Base-by-base conservation (phyloP, 257 asterid genomes). In the Nyctanthes arbortristis region DNA sequence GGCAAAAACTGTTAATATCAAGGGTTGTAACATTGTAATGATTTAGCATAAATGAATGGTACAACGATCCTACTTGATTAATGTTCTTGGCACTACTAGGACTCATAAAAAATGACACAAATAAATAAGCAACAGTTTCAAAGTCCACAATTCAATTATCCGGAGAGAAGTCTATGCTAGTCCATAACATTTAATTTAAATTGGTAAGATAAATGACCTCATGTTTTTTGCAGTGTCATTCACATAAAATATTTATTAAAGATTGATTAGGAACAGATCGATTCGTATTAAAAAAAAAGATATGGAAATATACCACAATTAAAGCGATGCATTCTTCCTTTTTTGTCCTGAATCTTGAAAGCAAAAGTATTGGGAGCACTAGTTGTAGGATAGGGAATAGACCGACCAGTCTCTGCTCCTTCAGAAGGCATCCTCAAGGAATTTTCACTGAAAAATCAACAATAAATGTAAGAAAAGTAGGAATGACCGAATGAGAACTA, bases 261-360 rank as follows among this genome's bases (percentile, higher is more conserved):
- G 36, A 61, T 31, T 43, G 4, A 47, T 45, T 33, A 59, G 31
- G 8, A n/a, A 14, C 10, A 47, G 59, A 43, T 37, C 29, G 37
- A 9, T 22, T 33, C 22, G 10, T 2, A 0, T 62, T 62, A 64
- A 29, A 25, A 61, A 65, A n/a, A n/a, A 25, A 24, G 14, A 52
- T 8, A 40, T 16, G 40, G 31, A 72, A 24, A 64, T 88, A 8
- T 75, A 93, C 99, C 99, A 32, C 96, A 83, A 47, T 80, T 82
- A 80, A 94, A 94, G 71, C 99, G 80, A 76, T 94, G 97, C 96
- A 88, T 88, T 73, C 96, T 79, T 73, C 97, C 97, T 83, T 80
- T 89, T 66, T 73, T 80, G 74, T 94, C 99, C 80, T 94, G 95
- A 80, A 94, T 82, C 84, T 94, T 91, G 84, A 94, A 94, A 40